phyloP scores from a whole-genome alignment of 2,329 filamentous ascomycete species.

The Fusarium brevicatenulatum region DNA sequence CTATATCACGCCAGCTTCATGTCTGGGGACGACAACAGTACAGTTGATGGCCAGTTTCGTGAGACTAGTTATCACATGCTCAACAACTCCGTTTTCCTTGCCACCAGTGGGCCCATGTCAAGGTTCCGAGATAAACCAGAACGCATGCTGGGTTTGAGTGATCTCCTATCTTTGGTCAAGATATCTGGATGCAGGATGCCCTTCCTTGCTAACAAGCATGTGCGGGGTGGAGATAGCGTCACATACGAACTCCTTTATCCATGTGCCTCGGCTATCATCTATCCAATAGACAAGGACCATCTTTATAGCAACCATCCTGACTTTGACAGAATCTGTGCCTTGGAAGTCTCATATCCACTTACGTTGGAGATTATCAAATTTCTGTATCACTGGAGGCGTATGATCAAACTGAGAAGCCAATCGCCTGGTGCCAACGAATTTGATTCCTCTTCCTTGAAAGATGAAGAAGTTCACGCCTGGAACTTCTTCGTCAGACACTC shows the following conservation, averaged over 20 bases:
- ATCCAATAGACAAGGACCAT: neutral
- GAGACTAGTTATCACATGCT: neutral
- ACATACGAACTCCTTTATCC: slow-evolving; percentile 11
- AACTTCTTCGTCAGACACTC: neutral
- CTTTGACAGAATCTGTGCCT: neutral
- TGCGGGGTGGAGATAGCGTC: neutral
- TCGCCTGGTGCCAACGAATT: neutral
- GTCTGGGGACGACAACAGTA: neutral
- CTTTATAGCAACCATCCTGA: slow-evolving; percentile 4
- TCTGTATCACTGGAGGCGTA: slow-evolving; percentile 13
- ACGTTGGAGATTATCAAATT: neutral
- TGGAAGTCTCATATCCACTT: neutral
- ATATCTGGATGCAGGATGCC: neutral
- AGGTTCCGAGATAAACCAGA: neutral
- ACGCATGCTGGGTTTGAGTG: neutral
- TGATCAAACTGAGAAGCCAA: neutral
- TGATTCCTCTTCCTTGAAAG: neutral
- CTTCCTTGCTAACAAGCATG: slow-evolving; percentile 3
- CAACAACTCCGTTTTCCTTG: neutral
- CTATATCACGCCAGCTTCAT: neutral
- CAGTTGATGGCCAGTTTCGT: neutral
- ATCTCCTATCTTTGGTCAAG: neutral
- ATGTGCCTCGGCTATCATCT: neutral
- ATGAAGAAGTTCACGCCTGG: neutral
- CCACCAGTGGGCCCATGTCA: slow-evolving; percentile 2